Evolutionary conservation across 805 yeast species (phyloP), one percentile per base, ranked within the genome.

Genomic region (Monosporozyma unispora): DNA sequence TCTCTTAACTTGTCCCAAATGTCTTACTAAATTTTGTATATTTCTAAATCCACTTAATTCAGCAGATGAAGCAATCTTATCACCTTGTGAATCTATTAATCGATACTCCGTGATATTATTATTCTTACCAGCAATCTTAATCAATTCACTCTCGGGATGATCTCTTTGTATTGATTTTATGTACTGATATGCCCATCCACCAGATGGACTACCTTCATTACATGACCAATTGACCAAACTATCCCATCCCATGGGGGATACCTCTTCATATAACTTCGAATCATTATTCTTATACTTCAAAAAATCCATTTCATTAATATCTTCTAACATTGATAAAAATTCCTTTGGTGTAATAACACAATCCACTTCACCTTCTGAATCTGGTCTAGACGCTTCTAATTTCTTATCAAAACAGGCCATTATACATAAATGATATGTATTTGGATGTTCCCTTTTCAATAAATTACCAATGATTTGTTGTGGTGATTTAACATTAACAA

Each of bases 401-500:
- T 93, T 93, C 69, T 93, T 93, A 66, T 93, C 99, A 64, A 93
- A 93, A 59, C 98, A 91, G 1, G 99, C 98, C 98, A 91, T 91
- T 19, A 93, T 72, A 7, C 93, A 78, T 48, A 93, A 68, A 64
- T 91, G 97, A 61, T 87, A 93, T 0, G 89, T 58, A 0, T 70
- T 61, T 1, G 61, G 56, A 11, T 70, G 60, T 3, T 21, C 8
- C 16, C 73, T 64, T 63, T 90, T 90, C 47, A 91, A 65, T 21
- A 90, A 56, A 18, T 80, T 71, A 0, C 98, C 98, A 0, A 97
- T 87, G 47, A 91, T 84, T 63, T 88, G 97, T 67, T 91, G 98
- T 3, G 98, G 95, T 0, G 96, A 87, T 60, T 87, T 87, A 41
- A 86, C 84, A 33, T 76, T 75, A 11, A 95, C 79, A 51, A 93